A percentile compares a stretch with the other conserved stretches of the same genome.
These are phyloP conservation scores for Leucosporidium creatinivorum DNA, from an alignment of 768 basidiomycete species.

Conservation along the genomic window DNA sequence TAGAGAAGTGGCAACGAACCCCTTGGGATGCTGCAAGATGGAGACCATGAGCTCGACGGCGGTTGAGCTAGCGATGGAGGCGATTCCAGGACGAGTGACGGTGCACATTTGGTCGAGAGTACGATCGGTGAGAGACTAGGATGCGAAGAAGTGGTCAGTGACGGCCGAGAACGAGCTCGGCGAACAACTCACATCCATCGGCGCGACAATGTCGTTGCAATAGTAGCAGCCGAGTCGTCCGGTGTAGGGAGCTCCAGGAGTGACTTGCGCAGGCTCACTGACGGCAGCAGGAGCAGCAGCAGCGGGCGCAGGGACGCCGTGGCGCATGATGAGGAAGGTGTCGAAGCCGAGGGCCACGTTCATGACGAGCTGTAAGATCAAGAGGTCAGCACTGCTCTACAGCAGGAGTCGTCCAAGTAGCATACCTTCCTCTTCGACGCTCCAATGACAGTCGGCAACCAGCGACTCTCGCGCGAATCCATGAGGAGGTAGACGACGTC, in stretches of 20 bases:
- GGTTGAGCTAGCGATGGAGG: constrained; percentile 81
- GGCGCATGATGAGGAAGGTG: constrained; percentile 92
- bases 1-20: constrained; percentile 48
- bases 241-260: constrained; percentile 2
- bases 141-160: not conserved
- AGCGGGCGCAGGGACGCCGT: constrained; percentile 56
- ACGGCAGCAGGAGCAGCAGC: not conserved
- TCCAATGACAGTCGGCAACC: constrained; percentile 86
- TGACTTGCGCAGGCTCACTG: not conserved
- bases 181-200: constrained; percentile 65
- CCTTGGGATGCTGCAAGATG: constrained; percentile 77
- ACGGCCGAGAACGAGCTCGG: not conserved
- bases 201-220: constrained; percentile 96
- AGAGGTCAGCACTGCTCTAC: not conserved
- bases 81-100: constrained; percentile 88
- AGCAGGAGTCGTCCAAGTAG: not conserved
- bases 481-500: constrained; percentile 89
- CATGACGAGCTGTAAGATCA: constrained; percentile 61
- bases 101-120: constrained; percentile 99
- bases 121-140: constrained; percentile 66
- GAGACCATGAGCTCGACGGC: constrained; percentile 89
- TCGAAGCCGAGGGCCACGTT: constrained; percentile 95
- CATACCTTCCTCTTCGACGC: constrained; percentile 74
- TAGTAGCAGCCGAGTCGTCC: constrained; percentile 82
- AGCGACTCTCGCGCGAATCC: constrained; percentile 96